Evolutionary conservation across 805 yeast species (phyloP).

Genomic region (Vanderwaltozyma verrucispora): DNA sequence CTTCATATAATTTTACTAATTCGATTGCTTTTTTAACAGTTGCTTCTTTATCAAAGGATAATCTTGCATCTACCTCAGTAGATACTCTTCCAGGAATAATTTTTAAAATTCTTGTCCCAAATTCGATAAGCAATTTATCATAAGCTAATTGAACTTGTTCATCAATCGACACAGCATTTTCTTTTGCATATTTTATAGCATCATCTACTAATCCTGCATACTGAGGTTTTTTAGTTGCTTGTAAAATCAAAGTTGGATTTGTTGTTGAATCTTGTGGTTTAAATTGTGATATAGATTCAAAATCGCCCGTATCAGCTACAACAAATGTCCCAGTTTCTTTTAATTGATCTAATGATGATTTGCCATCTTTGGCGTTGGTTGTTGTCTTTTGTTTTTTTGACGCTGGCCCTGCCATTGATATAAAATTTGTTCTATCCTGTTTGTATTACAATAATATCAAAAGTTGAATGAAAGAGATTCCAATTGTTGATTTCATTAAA

Average conservation of each 20-base stretch:
- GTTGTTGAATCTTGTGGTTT: constrained; percentile 99
- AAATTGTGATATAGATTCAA: constrained; percentile 91
- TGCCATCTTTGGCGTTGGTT: background rate
- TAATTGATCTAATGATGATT: constrained; percentile 74
- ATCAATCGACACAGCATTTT: constrained; percentile 37
- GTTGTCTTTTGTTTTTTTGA: constrained; percentile 29
- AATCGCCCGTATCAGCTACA: constrained; percentile 98
- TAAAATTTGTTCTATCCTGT: no score
- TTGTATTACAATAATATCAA: no score
- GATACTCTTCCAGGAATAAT: constrained; percentile 98
- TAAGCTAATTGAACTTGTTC: constrained; percentile 71
- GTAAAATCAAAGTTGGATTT: constrained; percentile 92
- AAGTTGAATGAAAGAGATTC: no score
- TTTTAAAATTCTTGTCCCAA: constrained; percentile 82
- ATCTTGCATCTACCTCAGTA: constrained; percentile 96
- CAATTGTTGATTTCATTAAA: no score
- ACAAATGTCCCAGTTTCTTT: constrained; percentile 91
- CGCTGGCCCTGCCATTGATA: background rate
- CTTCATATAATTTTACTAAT: constrained; percentile 75
- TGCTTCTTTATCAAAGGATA: constrained; percentile 88
- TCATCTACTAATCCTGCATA: constrained; percentile 80
- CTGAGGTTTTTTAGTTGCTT: constrained; percentile 82
- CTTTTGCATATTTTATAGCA: constrained; percentile 76
- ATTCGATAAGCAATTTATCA: constrained; percentile 86
- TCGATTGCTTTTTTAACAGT: constrained; percentile 86